Base-by-base conservation (phyloP, 345 rosid genomes). In the Corymbia maculata region DNA sequence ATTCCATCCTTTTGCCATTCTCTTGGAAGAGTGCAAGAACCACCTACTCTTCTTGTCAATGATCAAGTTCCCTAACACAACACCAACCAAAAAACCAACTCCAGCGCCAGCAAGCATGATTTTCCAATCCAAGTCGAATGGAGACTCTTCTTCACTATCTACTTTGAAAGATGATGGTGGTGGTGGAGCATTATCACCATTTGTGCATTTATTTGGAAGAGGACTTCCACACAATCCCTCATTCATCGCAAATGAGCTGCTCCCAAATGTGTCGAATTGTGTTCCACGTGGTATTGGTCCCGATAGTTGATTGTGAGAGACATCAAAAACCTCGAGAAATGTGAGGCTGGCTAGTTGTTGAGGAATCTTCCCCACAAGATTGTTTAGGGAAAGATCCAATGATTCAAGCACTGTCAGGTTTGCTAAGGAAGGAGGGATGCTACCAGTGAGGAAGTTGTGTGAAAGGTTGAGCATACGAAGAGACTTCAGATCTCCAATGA, bases 71-170 rank as follows among this genome's bases (percentile, higher is more conserved):
- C 0, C 79, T 17, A 68, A 2, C 22, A 68, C 22, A 32, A 68
- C 0, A 1, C 79, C 79, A 2, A 32, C 45, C 79, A 8, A 32
- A 32, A 68, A 32, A 45, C 79, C 79, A 1, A 68, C 45, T 68
- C 45, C 45, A 2, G 0, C 0, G 0, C 79, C 45, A 68, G 0
- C 6, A 2, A 70, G 3, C 80, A 9, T 1, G 1, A 70, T 70
- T 70, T 3, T 70, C 80, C 80, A 70, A 70, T 70, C 80, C 47
- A 36, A 2, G 47, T 70, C 4, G 4, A 70, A 70, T 4, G 17
- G 2, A 70, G 4, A 17, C 47, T 17, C 80, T 4, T 70, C 47
- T 32, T 70, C 26, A 70, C 36, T 36, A 70, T 70, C 80, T 5
- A 36, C 13, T 2, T 1, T 32, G 4, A 17, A 70, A 9, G 80